A percentile compares a stretch with the other conserved stretches of the same genome.
These are phyloP conservation scores for Pleurotus tuoliensis DNA, from an alignment of 768 basidiomycete species.

Conservation along the genomic window DNA sequence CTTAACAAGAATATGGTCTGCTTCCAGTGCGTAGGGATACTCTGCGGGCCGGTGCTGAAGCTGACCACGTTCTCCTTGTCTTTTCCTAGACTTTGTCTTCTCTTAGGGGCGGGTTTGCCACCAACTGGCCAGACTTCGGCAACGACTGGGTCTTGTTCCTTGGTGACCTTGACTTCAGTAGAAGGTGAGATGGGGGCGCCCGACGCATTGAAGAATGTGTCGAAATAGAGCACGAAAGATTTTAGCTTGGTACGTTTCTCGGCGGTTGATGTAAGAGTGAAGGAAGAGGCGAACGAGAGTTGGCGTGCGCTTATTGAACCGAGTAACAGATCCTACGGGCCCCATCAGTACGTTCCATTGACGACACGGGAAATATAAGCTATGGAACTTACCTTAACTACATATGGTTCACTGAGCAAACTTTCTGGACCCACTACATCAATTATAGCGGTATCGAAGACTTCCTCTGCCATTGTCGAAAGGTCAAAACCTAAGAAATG, in stretches of 20 bases:
- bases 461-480: constrained; percentile 69
- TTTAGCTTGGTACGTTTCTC: constrained; percentile 62
- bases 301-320: constrained; percentile 59
- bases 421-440: constrained; percentile 71
- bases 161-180: constrained; percentile 50
- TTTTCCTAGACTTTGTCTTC: constrained; percentile 52
- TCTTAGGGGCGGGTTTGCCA: constrained; percentile 54
- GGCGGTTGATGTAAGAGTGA: constrained; percentile 66
- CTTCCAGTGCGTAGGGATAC: constrained; percentile 93
- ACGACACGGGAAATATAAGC: background rate
- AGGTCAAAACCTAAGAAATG: constrained; percentile 74
- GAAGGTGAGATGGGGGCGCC: constrained; percentile 50
- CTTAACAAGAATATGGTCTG: constrained; percentile 87
- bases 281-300: constrained; percentile 77
- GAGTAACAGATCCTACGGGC: constrained; percentile 71
- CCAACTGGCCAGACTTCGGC: constrained; percentile 82
- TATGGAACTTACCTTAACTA: constrained; percentile 57
- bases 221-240: constrained; percentile 89
- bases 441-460: constrained; percentile 80
- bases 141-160: constrained; percentile 57
- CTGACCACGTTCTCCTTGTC: constrained; percentile 53
- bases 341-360: background rate
- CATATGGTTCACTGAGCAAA: constrained; percentile 57
- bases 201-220: constrained; percentile 78
- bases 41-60: constrained; percentile 89